Evolutionary conservation across 1,284 basidiomycete genomes (phyloP).

Genomic region (Blastosporella zonata): DNA sequence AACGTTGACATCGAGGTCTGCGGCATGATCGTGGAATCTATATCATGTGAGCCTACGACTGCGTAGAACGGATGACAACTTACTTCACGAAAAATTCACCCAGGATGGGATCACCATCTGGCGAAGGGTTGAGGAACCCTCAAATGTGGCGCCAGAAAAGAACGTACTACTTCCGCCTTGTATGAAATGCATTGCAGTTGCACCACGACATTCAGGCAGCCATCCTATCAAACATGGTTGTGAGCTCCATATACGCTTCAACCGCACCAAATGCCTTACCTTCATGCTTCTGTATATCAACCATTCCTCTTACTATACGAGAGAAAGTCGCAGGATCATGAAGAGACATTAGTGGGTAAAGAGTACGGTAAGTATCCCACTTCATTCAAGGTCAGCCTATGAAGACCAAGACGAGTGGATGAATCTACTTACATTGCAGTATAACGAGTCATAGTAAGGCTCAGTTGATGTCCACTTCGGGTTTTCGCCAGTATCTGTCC

Average conservation of each 20-base stretch:
- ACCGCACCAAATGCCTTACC: constrained; percentile 31
- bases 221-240: constrained; percentile 34
- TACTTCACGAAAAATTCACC: constrained; percentile 68
- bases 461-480: constrained; percentile 62
- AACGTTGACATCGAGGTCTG: constrained; percentile 37
- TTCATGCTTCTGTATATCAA: constrained; percentile 66
- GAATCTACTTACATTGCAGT: constrained; percentile 54
- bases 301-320: constrained; percentile 49
- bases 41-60: constrained; percentile 37
- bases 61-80: constrained; percentile 41
- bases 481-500: constrained; percentile 65
- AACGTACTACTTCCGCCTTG: constrained; percentile 63
- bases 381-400: constrained; percentile 21
- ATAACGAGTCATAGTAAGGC: constrained; percentile 67
- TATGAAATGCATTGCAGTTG: constrained; percentile 49
- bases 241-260: not conserved
- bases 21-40: constrained; percentile 39
- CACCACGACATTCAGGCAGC: constrained; percentile 47
- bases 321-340: constrained; percentile 42
- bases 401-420: not conserved
- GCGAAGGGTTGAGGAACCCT: constrained; percentile 36
- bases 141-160: not conserved
- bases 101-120: constrained; percentile 62
- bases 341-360: constrained; percentile 44
- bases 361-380: constrained; percentile 63